Evolutionary conservation across 148 eudicot genomes (phyloP).

Genomic region (Euryodendron excelsum): DNA sequence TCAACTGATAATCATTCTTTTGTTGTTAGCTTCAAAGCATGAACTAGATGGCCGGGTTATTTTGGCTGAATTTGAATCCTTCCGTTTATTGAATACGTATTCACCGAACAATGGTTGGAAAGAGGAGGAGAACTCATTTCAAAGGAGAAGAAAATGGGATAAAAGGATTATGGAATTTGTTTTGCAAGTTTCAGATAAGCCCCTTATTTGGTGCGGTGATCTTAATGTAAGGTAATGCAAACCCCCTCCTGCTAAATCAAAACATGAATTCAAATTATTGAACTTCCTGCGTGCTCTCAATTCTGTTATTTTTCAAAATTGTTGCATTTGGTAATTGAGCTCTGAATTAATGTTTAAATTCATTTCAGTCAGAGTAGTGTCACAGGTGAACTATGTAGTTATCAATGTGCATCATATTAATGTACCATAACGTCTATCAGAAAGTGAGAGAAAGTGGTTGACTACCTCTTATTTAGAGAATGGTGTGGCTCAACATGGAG

Average conservation of each 20-base stretch:
- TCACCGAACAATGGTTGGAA: constrained; percentile 99
- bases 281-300: background rate
- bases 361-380: background rate
- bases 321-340: constrained; percentile 3
- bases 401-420: background rate
- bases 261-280: background rate
- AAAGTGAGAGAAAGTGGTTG: background rate
- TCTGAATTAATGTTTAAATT: background rate
- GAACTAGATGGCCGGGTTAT: constrained; percentile 96
- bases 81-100: constrained; percentile 79
- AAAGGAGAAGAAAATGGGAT: constrained; percentile 98
- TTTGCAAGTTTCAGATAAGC: constrained; percentile 69
- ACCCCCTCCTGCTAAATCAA: too few species aligned
- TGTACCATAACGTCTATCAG: background rate
- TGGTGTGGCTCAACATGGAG: background rate
- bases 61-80: constrained; percentile 86
- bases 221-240: constrained; percentile 92
- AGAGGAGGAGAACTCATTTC: constrained; percentile 89
- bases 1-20: constrained; percentile 11
- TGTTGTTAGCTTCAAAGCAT: constrained; percentile 69
- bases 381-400: background rate
- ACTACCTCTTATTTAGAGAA: constrained; percentile 1
- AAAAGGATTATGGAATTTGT: constrained; percentile 86
- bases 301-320: background rate
- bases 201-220: constrained; percentile 98